A percentile compares a stretch with the other conserved stretches of the same genome.
Evolutionary conservation across 192 early-diverging fungal species (phyloP).

Genomic region (Lunasporangiospora selenospora): DNA sequence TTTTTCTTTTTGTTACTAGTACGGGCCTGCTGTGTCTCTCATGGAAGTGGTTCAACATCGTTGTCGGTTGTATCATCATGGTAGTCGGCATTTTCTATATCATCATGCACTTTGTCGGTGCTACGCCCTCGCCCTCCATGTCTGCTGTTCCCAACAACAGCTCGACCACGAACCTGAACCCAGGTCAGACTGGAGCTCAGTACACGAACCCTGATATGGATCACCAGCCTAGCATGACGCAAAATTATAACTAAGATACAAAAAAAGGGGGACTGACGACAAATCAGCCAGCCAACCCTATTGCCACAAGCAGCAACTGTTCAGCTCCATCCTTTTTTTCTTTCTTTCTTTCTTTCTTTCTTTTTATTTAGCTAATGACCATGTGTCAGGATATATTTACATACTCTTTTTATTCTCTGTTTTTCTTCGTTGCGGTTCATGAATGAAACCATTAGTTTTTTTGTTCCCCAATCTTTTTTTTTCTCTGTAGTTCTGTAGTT

Average conservation of each 20-base stretch:
- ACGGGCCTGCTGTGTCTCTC: conserved; percentile 8
- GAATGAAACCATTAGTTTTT: no score
- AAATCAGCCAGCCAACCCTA: no score
- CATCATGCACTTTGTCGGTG: conserved; percentile 43
- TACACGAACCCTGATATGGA: conserved; percentile 21
- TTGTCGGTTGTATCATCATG: conserved; percentile 40
- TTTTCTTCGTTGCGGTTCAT: no score
- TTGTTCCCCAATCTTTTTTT: no score
- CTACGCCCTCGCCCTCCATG: conserved; percentile 47
- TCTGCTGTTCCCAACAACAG: conserved; percentile 40
- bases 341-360: no score
- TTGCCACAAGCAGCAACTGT: no score
- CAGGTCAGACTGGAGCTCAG: neutral
- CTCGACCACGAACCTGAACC: conserved; percentile 24
- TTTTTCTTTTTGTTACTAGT: neutral
- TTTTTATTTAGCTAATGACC: no score
- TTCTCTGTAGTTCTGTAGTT: no score
- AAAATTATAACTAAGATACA: conserved; percentile 23
- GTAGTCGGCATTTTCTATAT: conserved; percentile 28
- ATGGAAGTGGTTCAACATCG: conserved; percentile 42
- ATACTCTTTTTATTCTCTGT: no score
- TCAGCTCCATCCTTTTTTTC: no score
- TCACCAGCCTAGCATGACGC: conserved; percentile 26
- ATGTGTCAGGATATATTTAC: no score
- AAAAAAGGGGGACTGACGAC: no score